Percentiles rank a stretch among this genome's conserved stretches.
Evolutionary conservation across 164 flowering plant genomes (phyloP).

Genomic region (Macadamia tetraphylla): DNA sequence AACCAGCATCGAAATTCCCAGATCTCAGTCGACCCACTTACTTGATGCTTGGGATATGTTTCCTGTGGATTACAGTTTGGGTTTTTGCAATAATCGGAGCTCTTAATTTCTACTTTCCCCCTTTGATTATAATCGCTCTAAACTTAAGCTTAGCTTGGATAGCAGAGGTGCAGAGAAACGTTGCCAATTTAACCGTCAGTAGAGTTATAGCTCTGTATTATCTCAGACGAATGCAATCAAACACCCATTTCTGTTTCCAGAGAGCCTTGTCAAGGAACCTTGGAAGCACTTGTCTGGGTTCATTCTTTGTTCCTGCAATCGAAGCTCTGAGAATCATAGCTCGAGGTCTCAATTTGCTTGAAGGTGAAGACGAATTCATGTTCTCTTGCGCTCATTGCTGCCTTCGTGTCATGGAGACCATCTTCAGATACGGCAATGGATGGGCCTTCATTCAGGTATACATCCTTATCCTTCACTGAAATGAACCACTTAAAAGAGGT

Average conservation of each 20-base stretch:
- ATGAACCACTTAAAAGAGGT: too few relatives aligned
- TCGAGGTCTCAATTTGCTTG: constrained; percentile 67
- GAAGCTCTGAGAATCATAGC: constrained; percentile 78
- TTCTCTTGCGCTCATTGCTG: too few relatives aligned
- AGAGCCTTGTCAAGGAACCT: constrained; percentile 72
- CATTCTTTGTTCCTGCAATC: constrained; percentile 73
- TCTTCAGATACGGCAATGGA: too few relatives aligned
- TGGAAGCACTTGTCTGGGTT: constrained; percentile 87
- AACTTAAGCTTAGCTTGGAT: constrained; percentile 73
- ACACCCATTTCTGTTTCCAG: constrained; percentile 66
- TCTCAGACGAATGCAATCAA: constrained; percentile 82
- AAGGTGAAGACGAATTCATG: too few relatives aligned
- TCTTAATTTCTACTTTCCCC: too few relatives aligned
- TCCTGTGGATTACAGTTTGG: too few relatives aligned
- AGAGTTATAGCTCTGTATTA: constrained; percentile 75
- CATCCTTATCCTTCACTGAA: too few relatives aligned
- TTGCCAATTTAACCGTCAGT: constrained; percentile 70
- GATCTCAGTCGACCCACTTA: constrained; percentile 72
- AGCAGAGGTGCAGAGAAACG: constrained; percentile 81
- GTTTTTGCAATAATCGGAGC: too few relatives aligned
- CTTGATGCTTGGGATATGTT: constrained; percentile 21
- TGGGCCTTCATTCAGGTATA: too few relatives aligned
- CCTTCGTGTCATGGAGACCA: too few relatives aligned
- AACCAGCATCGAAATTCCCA: constrained; percentile 58
- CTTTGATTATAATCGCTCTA: too few relatives aligned